phyloP scores from a whole-genome alignment of 352 stramenopile species.

The Pythium guiyangense region DNA sequence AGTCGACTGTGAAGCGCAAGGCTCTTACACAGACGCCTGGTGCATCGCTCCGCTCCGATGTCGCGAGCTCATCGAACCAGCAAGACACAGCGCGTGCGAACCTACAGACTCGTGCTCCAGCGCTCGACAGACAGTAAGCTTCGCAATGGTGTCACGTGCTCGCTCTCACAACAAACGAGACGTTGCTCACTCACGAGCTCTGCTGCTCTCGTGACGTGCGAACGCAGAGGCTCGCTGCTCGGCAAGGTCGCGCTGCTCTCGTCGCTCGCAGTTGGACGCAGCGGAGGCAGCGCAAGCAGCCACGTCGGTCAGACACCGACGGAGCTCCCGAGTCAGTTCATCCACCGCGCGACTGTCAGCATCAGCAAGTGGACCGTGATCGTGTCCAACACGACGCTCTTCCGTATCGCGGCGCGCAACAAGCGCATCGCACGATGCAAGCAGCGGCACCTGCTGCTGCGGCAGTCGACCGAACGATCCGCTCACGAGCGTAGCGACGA shows the following conservation, averaged over 20 bases:
- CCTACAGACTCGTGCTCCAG: neutral
- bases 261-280: neutral
- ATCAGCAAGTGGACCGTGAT: slow-evolving; percentile 67
- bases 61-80: slow-evolving; percentile 22
- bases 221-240: slow-evolving; percentile 1
- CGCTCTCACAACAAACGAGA: neutral
- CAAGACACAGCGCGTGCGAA: slow-evolving; percentile 15
- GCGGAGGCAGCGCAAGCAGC: neutral
- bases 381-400: slow-evolving; percentile 57
- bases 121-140: neutral
- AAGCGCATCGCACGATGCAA: slow-evolving; percentile 28
- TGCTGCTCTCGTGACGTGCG: neutral
- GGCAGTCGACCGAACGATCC: neutral
- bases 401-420: slow-evolving; percentile 61
- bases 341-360: slow-evolving; percentile 45
- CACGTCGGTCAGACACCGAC: slow-evolving; percentile 5
- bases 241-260: slow-evolving; percentile 15
- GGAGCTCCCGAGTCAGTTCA: slow-evolving; percentile 60
- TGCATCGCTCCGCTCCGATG: neutral
- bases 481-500: neutral
- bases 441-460: slow-evolving; percentile 15
- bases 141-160: neutral
- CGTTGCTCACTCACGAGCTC: neutral
- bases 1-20: neutral
- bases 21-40: neutral